These are phyloP conservation scores for Eucalyptus cloeziana DNA, from an alignment of 345 rosid species.

Conservation along the genomic window DNA sequence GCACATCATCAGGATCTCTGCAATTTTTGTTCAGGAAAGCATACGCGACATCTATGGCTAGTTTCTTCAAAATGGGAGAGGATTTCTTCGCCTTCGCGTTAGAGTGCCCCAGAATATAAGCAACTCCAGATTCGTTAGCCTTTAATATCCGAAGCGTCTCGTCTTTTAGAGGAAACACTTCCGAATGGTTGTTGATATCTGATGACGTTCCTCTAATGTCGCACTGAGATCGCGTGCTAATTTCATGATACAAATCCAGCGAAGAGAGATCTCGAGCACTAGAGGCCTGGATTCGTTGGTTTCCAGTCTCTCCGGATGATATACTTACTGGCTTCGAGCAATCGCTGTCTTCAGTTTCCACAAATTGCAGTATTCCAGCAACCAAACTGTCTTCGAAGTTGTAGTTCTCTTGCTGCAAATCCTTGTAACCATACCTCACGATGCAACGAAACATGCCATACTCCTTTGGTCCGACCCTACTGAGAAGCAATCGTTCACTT, in stretches of 20 bases:
- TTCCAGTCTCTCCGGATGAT: neutral
- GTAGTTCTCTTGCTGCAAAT: conserved; percentile 56
- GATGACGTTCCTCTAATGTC: neutral
- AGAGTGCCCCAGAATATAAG: conserved; percentile 60
- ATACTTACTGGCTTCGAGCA: neutral
- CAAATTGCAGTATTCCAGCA: conserved; percentile 31
- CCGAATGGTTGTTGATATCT: neutral
- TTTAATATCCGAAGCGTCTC: conserved; percentile 33
- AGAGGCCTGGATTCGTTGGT: neutral
- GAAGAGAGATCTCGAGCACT: neutral
- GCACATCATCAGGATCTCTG: conserved; percentile 52
- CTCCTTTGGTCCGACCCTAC: conserved; percentile 65
- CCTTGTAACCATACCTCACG: conserved; percentile 79
- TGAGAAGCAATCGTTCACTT: conserved; percentile 53
- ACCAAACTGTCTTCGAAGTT: conserved; percentile 57
- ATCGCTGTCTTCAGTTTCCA: conserved; percentile 31
- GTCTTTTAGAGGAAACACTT: conserved; percentile 4
- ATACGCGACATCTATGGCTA: conserved; percentile 42
- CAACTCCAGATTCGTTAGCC: conserved; percentile 64
- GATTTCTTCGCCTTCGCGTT: conserved; percentile 54
- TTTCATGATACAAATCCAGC: neutral
- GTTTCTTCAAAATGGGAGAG: conserved; percentile 48
- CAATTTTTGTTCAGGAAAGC: conserved; percentile 64
- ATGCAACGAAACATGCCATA: conserved; percentile 79
- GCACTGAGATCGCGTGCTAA: neutral